A percentile compares a stretch with the other conserved stretches of the same genome.
These are phyloP conservation scores for Beauveria brongniartii DNA, from an alignment of 2,329 filamentous ascomycete genomes.

Conservation along the genomic window DNA sequence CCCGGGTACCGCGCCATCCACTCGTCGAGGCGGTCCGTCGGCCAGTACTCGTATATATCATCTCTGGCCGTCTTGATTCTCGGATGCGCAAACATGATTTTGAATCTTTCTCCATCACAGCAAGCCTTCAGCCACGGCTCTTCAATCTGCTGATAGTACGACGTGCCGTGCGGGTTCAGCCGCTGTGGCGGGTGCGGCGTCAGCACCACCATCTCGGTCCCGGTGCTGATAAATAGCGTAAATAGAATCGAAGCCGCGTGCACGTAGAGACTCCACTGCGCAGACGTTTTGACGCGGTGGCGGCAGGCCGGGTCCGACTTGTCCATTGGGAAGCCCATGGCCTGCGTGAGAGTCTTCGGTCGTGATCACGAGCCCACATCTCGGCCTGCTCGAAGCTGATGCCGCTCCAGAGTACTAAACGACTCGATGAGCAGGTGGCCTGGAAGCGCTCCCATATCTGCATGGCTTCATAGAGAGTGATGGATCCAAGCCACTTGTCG, in stretches of 20 bases:
- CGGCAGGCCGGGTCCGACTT: neutral
- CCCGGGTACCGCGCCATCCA: neutral
- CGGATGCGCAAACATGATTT: neutral
- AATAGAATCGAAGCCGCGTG: neutral
- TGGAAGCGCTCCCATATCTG: too few relatives aligned
- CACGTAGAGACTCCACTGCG: neutral
- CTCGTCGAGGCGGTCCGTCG: neutral
- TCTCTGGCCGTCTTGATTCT: neutral
- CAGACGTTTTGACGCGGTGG: neutral
- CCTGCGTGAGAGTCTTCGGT: neutral
- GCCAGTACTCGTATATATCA: neutral
- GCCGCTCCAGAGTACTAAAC: too few relatives aligned
- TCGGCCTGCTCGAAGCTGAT: too few relatives aligned
- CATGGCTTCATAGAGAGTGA: too few relatives aligned
- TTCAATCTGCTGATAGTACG: neutral
- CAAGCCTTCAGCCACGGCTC: neutral
- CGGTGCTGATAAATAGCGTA: neutral
- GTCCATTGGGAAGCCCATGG: neutral
- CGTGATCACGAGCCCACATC: neutral
- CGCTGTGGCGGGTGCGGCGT: neutral
- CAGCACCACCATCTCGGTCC: neutral
- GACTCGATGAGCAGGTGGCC: too few relatives aligned
- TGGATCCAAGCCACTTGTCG: too few relatives aligned
- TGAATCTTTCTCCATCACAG: neutral
- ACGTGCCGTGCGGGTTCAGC: neutral